Base-by-base conservation (phyloP, 305 asterid genomes). In the Solanum hybrid region DNA sequence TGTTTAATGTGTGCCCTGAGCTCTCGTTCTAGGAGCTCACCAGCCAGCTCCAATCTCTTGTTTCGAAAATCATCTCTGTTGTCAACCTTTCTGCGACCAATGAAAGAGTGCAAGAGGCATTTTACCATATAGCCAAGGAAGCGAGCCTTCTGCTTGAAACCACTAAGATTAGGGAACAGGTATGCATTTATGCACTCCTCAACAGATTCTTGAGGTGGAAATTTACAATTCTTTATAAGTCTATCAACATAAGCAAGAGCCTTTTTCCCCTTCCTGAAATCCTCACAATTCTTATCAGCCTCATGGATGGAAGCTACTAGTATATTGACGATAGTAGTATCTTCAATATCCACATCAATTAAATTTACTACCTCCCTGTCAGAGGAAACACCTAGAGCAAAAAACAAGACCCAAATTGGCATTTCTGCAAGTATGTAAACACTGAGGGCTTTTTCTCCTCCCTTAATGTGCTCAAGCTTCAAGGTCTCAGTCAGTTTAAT, bases 41-140 rank as follows among this genome's bases (percentile, higher is more conserved):
- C 95, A 76, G 99, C 98, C 95, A 97, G 90, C 91, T 97, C 99
- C 92, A 96, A 85, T 92, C 99, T 95, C 95, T 96, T 96, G 92
- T 97, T 97, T 90, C 98, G 95, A 35, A 97, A 92, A 93, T 96
- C 99, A 88, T 97, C 98, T 76, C 99, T 90, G 79, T 95, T 96
- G 81, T 96, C 99, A 40, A 93, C 95, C 92, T 96, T 95, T 71
- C 98, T 94, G 27, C 92, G 93, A 31, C 98, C 98, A 89, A 91
- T 94, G 90, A 91, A 98, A 42, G 97, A 95, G 90, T 94, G 97
- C 94, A 96, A 89, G 56, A 98, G 94, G 89, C 98, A 95, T 89
- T 95, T 96, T 46, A 95, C 98, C 99, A 98, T 98, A 89, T 98
- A 96, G 3, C 95, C 98, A 46, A 98, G 95, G 91, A 96, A 97